phyloP scores from a whole-genome alignment of 805 yeast species.

The Lipomyces lipofer region DNA sequence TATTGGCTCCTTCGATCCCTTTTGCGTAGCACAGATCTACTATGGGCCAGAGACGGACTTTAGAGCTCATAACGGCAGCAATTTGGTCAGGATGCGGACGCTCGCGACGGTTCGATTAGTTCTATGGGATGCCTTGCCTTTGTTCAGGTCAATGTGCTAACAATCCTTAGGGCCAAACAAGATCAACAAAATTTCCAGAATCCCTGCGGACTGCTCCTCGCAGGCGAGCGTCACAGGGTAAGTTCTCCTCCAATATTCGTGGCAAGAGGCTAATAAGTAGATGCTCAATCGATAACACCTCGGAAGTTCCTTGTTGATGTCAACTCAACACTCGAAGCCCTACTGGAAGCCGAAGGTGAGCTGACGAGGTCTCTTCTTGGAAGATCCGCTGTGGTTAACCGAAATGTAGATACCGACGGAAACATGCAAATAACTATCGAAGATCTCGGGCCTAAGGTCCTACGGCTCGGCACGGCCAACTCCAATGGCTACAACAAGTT shows the following conservation, averaged over 20 bases:
- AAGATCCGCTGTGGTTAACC: too few species aligned
- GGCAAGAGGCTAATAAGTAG: slow-evolving; percentile 7
- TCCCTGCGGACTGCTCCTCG: slow-evolving; percentile 16
- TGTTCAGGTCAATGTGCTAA: background rate
- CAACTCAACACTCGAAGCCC: slow-evolving; percentile 65
- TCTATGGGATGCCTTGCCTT: background rate
- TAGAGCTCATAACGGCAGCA: slow-evolving; percentile 45
- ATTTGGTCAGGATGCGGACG: slow-evolving; percentile 46
- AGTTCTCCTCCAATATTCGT: background rate
- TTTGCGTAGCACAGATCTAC: slow-evolving; percentile 63
- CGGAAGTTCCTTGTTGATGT: slow-evolving; percentile 73
- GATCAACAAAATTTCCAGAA: too few species aligned
- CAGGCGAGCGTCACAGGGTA: slow-evolving; percentile 32
- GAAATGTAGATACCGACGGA: slow-evolving; percentile 85
- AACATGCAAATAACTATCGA: slow-evolving; percentile 84
- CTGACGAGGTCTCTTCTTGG: too few species aligned
- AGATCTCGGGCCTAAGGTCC: slow-evolving; percentile 81
- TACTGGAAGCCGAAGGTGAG: slow-evolving; percentile 69
- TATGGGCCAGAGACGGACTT: slow-evolving; percentile 53
- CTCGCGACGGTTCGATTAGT: slow-evolving; percentile 24
- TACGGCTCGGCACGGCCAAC: slow-evolving; percentile 76
- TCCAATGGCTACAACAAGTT: slow-evolving; percentile 76
- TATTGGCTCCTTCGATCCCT: slow-evolving; percentile 53
- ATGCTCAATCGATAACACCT: slow-evolving; percentile 31
- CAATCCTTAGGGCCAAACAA: too few species aligned